Evolutionary conservation across 768 basidiomycete species (phyloP), one percentile per base, ranked within the genome.

Genomic region (Lyophyllum semitale): DNA sequence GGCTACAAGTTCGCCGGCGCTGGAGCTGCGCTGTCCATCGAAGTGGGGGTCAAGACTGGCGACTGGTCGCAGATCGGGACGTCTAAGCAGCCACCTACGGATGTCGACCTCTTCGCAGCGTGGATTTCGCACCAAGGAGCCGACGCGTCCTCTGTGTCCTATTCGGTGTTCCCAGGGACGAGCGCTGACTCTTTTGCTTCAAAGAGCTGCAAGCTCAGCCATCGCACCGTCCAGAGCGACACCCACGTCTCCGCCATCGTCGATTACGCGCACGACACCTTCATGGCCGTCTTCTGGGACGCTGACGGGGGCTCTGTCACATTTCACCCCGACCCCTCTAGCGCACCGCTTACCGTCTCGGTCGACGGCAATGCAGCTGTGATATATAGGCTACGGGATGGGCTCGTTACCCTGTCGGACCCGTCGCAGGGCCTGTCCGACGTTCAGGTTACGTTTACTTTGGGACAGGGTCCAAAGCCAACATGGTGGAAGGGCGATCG

Each of bases 41-140:
- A 26, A 75, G 81, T 62, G 71, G 63, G 58, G 1, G 58, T 72
- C 20, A 77, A 78, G 54, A 78, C 76, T 0, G 88, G 87, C 0
- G 71, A 79, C 60, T 91, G 89, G 89, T 72, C 78, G 4, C 63
- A 63, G 8, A 83, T 88, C 53, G 87, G 88, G 17, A 86, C 80
- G 1, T 88, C 86, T 12, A 74, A 75, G 1, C 76, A 79, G 46
- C 84, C 86, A 6, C 77, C 81, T 2, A 66, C 67, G 9, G 80
- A 77, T 1, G 81, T 86, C 30, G 79, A 86, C 59, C 56, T 86
- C 48, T 74, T 76, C 65, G 59, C 70, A 4, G 80, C 79, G 8
- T 80, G 73, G 70, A 67, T 78, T 42, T 57, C 64, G 23, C 73
- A 77, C 54, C 55, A 66, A 1, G 55, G 59, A 17, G 44, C 54